phyloP scores from a whole-genome alignment of 2,329 filamentous ascomycete genomes.

The Cladosporium sp. region DNA sequence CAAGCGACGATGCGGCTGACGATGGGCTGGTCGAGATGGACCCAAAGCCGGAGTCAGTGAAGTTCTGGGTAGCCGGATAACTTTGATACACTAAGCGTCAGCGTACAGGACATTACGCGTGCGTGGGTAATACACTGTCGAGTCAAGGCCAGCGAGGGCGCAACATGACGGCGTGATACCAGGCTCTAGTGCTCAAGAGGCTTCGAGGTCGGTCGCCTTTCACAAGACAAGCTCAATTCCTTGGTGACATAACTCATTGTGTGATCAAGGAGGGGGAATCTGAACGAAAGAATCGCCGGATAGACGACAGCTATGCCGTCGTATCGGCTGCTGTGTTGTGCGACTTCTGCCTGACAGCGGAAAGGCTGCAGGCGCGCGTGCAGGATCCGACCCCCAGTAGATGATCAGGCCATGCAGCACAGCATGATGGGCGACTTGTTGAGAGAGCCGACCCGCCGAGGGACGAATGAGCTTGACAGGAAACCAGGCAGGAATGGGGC shows the following conservation, averaged over 20 bases:
- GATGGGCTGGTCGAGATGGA: conserved; percentile 55
- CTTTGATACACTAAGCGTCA: conserved; percentile 37
- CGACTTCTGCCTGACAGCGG: conserved; percentile 23
- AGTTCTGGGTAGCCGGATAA: conserved; percentile 51
- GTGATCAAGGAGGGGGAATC: conserved; percentile 18
- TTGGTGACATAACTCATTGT: conserved; percentile 16
- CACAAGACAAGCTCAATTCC: conserved; percentile 7
- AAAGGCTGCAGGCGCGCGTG: conserved; percentile 11
- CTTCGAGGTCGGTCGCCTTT: conserved; percentile 8
- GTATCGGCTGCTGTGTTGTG: conserved; percentile 20
- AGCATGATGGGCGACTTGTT: conserved; percentile 11
- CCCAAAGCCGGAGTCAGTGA: conserved; percentile 58
- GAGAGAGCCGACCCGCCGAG: conserved; percentile 3
- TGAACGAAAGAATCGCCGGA: conserved; percentile 17
- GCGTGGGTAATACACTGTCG: neutral
- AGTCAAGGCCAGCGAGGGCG: conserved; percentile 8
- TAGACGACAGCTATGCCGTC: conserved; percentile 6
- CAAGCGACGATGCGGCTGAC: conserved; percentile 52
- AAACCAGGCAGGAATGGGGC: conserved; percentile 22
- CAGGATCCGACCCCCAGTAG: conserved; percentile 13
- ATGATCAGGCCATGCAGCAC: conserved; percentile 16
- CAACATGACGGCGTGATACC: conserved; percentile 14
- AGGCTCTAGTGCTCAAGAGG: neutral
- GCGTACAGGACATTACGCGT: conserved; percentile 15
- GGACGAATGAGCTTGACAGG: conserved; percentile 26